Conservation (phyloP, 2,329 filamentous ascomycete genomes). For the Calonectria honghensis region DNA sequence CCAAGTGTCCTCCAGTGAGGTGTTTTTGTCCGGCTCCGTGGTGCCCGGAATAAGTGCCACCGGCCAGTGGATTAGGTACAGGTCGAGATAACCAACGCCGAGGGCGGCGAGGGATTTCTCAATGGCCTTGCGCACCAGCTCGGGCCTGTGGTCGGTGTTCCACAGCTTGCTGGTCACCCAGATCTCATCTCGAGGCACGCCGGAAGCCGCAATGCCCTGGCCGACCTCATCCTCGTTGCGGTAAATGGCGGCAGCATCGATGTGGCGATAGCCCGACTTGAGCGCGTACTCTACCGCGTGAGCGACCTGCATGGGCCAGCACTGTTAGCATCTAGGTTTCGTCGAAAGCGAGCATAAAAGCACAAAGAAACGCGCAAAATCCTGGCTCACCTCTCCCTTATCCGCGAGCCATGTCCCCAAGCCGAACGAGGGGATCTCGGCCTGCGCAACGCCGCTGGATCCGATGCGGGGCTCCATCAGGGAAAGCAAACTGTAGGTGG, state of each 20-base stretch:
- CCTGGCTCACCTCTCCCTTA: constrained; percentile 41
- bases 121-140: constrained; percentile 55
- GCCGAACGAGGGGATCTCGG: constrained; percentile 56
- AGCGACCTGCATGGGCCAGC: constrained; percentile 41
- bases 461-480: neutral
- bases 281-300: constrained; percentile 74
- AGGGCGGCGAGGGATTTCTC: constrained; percentile 57
- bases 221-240: constrained; percentile 74
- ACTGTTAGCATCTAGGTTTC: constrained; percentile 51
- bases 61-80: constrained; percentile 58
- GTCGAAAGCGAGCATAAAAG: constrained; percentile 52
- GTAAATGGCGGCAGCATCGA: constrained; percentile 76
- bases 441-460: neutral
- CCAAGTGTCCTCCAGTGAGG: constrained; percentile 57
- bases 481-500: neutral
- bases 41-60: constrained; percentile 51
- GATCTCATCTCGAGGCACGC: constrained; percentile 55
- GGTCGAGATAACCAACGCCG: constrained; percentile 57
- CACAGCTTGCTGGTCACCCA: constrained; percentile 59
- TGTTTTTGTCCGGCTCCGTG: constrained; percentile 45
- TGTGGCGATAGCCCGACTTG: constrained; percentile 72
- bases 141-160: constrained; percentile 58
- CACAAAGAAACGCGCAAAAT: neutral
- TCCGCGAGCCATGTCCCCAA: constrained; percentile 60
- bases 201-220: constrained; percentile 62